Base-by-base conservation (phyloP, 129 eudicot genomes). In the Arctium lappa region DNA sequence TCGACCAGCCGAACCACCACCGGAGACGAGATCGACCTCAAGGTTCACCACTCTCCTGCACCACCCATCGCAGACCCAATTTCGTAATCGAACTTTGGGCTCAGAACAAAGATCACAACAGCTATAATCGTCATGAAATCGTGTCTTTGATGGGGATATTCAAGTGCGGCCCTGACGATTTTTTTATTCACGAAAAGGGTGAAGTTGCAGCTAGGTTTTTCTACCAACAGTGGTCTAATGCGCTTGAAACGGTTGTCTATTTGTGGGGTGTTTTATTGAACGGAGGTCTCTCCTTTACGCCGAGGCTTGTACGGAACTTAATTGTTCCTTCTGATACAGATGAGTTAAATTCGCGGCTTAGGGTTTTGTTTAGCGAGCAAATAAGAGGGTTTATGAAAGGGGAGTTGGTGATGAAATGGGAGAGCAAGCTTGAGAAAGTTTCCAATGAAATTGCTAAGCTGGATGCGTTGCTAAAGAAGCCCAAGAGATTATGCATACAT, bases 201-300 rank as follows among this genome's bases (percentile, higher is more conserved):
- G 31, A 12, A 0, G 72, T 79, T 48, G 86, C 78, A 8, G 88
- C 66, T 3, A 82, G 87, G 66, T 77, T 92, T 34, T 85, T 15
- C 74, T 92, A 88, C 48, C 68, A 76, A 75, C 88, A 86, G 85
- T 95, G 98, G 98, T 63, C 82, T 10, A 88, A 79, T 65, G 94
- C 89, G 15, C 77, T 86, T 3, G 90, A 87, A 8, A 83, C 97
- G 0, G 13, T 87, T 36, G 91, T 86, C 1, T 37, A 82, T 8
- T 75, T 95, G 18, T 95, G 98, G 98, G 75, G 80, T 36, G 75
- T 72, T 30, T 40, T 88, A 30, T 33, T 92, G 3, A 62, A 71
- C 12, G 89, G 76, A 1, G 78, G 31, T 16, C 78, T 68, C 18
- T 29, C 77, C 2, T 87, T 89, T 37, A 68, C 50, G 6, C 97